phyloP scores from a whole-genome alignment of 768 basidiomycete species.

The Psilocybe cyanescens region DNA sequence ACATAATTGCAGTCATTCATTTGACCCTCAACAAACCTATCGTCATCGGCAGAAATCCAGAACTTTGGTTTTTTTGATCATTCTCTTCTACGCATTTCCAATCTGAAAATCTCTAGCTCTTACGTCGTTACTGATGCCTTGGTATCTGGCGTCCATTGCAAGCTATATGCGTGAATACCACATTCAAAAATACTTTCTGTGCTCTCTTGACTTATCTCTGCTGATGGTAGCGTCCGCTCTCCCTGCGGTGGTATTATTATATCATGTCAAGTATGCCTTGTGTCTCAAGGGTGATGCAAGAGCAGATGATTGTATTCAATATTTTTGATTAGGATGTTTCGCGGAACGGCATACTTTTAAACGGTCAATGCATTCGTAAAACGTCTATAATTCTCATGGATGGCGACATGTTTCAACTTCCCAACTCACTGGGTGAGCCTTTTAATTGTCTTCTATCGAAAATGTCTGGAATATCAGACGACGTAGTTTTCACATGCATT shows the following conservation, averaged over 20 bases:
- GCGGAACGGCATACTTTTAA: conserved; percentile 74
- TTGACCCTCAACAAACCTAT: conserved; percentile 66
- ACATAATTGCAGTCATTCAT: conserved; percentile 48
- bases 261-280: conserved; percentile 69
- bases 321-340: conserved; percentile 62
- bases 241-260: conserved; percentile 74
- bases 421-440: conserved; percentile 60
- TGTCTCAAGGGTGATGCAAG: neutral
- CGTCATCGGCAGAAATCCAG: conserved; percentile 74
- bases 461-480: too few relatives aligned
- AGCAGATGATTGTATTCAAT: neutral
- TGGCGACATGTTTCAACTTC: conserved; percentile 71
- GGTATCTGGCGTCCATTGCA: conserved; percentile 77
- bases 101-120: conserved; percentile 38
- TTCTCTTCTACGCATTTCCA: conserved; percentile 25
- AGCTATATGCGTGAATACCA: conserved; percentile 70
- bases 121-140: conserved; percentile 67
- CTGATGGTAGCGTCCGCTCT: conserved; percentile 58
- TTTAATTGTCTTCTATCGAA: too few relatives aligned
- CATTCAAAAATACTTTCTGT: neutral
- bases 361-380: conserved; percentile 70
- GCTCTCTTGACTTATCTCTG: conserved; percentile 6
- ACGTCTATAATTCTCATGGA: conserved; percentile 76
- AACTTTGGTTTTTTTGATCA: conserved; percentile 50
- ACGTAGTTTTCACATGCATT: conserved; percentile 66